phyloP scores from a whole-genome alignment of 176 grass and related monocot genomes.

The Pontederia paniculata region DNA sequence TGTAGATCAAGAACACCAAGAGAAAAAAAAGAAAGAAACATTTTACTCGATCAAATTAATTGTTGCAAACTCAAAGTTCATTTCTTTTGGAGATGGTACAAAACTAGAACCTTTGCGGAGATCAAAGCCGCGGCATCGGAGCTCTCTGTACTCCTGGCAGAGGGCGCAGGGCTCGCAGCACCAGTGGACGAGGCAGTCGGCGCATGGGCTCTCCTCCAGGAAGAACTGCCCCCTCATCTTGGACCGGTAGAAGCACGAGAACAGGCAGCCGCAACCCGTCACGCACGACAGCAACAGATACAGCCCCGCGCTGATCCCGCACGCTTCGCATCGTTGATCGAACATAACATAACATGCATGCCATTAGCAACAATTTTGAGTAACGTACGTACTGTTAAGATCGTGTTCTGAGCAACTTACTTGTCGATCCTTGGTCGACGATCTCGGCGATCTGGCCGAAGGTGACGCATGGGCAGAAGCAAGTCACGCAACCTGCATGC shows the following conservation, averaged over 20 bases:
- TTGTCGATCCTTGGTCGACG: neutral
- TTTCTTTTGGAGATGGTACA: too few species aligned
- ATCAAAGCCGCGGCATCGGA: neutral
- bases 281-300: neutral
- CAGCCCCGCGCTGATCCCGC: neutral
- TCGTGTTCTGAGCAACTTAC: neutral
- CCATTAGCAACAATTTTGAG: too few species aligned
- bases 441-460: conserved; percentile 6
- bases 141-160: conserved; percentile 10
- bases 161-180: conserved; percentile 5
- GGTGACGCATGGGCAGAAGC: conserved; percentile 8
- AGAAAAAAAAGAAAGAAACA: too few species aligned
- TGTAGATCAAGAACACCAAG: too few species aligned
- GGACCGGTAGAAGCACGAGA: conserved; percentile 9
- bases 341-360: neutral
- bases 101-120: neutral
- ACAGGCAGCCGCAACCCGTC: conserved; percentile 4
- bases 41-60: too few species aligned
- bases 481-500: conserved; percentile 24
- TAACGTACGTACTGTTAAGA: neutral
- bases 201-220: conserved; percentile 10
- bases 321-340: neutral
- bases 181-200: conserved; percentile 10
- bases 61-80: too few species aligned
- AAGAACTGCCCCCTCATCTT: conserved; percentile 6